Base-by-base conservation (phyloP, 345 rosid genomes). In the Eucalyptus sideroxylon region DNA sequence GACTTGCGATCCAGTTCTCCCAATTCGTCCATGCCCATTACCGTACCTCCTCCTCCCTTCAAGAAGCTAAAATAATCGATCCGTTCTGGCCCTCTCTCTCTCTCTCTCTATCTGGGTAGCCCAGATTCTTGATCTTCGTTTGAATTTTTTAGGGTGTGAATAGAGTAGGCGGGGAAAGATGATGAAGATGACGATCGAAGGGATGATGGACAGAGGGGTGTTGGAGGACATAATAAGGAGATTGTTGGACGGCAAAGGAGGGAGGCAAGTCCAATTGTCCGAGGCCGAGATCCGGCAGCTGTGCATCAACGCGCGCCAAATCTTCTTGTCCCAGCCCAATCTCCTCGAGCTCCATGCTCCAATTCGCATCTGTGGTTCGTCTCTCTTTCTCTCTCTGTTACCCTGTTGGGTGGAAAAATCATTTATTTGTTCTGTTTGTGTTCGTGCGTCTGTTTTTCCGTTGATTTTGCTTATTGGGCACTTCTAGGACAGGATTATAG, bases 241-340 rank as follows among this genome's bases (percentile, higher is more conserved):
- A 92, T 89, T 98, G 50, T 91, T 98, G 92, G 99, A 96, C 67
- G 99, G 99, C 14, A 97, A 93, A 95, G 99, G 99, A 87, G 96
- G 96, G 40, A 97, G 94, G 90, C 99, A 97, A 90, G 99, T 96
- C 86, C 99, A 97, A 95, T 93, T 97, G 50, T 98, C 99, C 3
- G 99, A 98, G 93, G 94, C 92, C 83, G 99, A 98, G 97, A 98
- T 97, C 96, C 99, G 99, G 89, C 99, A 96, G 93, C 95, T 97
- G 37, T 98, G 99, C 91, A 92, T 96, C 92, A 97, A 97, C 92
- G 99, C 99, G 17, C 96, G 99, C 49, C 99, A 97, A 94, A 95
- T 96, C 93, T 95, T 98, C 93, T 94, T 98, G 49, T 94, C 98
- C 87, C 97, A 98, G 91, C 99, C 99, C 34, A 94, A 86, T 90